Evolutionary conservation across 208 protist genomes (phyloP), one percentile per base, ranked within the genome.

Genomic region (Leptomonas pyrrhocoris): DNA sequence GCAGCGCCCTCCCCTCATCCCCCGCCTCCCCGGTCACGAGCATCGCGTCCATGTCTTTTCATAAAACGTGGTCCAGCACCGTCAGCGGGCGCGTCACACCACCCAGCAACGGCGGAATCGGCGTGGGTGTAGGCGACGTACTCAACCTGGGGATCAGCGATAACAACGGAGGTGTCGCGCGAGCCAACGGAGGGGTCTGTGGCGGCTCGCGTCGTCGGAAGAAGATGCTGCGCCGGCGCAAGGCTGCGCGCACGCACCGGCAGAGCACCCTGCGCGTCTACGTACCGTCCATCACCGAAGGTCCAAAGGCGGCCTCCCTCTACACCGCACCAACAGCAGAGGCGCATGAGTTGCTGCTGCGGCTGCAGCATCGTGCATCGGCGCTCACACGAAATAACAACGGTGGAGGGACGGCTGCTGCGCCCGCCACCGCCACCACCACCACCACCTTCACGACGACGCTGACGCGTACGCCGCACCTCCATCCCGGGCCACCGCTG

Each of bases 261-360:
- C 74, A 45, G 8, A 19, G 74, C 36, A 57, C 54, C 25, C 53
- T 83, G 30, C 67, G 61, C 5, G 56, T 83, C 16, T 83, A 79
- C 59, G 40, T 75, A n/a, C 67, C 72, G 18, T 79, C 72, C 31
- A 73, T 78, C 62, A 77, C 73, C 8, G 72, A 83, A 23, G 77
- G 77, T 16, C 77, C 77, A 18, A 73, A 75, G 61, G 77, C 77
- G 12, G 45, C 66, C 27, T 68, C 61, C 34, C 77, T 83, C 9
- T 83, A 79, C 67, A 75, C 67, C 25, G 77, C 77, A 4, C 72
- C 77, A 11, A 80, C 67, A 34, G 74, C 68, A 5, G 68, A 80
- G 40, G 68, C 74, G 23, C 68, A 74, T 25, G 68, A 73, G 42
- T 42, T 62, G 36, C 51, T 74, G 30, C 28, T 68, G 34, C 74